A percentile compares a stretch with the other conserved stretches of the same genome.
Evolutionary conservation across 2,329 filamentous ascomycete genomes (phyloP).

Genomic region (Ascochyta pisi): DNA sequence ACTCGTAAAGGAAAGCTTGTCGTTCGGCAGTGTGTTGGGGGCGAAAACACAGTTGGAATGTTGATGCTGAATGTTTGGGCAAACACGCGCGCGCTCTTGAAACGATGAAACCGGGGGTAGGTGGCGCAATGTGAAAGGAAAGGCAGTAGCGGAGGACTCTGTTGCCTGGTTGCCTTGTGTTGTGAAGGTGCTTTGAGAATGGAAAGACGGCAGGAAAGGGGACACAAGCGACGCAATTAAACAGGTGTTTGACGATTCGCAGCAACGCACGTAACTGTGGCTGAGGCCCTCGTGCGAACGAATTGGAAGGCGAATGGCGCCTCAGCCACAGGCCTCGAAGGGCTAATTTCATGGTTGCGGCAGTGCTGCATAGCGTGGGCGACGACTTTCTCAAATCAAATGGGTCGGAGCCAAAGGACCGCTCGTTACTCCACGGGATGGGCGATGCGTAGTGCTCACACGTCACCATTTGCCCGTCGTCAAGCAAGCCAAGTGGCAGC

Average conservation of each 20-base stretch:
- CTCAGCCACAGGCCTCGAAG: conserved; percentile 12
- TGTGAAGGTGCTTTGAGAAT: conserved; percentile 6
- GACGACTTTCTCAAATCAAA: conserved; percentile 17
- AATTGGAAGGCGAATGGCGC: conserved; percentile 7
- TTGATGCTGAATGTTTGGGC: conserved; percentile 18
- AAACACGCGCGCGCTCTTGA: conserved; percentile 19
- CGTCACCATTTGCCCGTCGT: conserved; percentile 24
- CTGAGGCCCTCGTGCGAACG: conserved; percentile 6
- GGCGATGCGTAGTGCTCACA: conserved; percentile 19
- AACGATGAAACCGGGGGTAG: conserved; percentile 7
- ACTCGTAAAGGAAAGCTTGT: not conserved
- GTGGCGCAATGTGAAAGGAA: conserved; percentile 10
- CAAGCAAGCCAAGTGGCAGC: conserved; percentile 29
- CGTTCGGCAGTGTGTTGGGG: conserved; percentile 17
- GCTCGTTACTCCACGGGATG: conserved; percentile 3
- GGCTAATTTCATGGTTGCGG: conserved; percentile 2
- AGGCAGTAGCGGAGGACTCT: not conserved
- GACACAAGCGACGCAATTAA: conserved; percentile 18
- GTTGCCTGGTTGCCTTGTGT: conserved; percentile 12
- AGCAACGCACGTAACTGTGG: conserved; percentile 13
- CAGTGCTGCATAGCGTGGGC: conserved; percentile 14
- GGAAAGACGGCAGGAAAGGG: conserved; percentile 14
- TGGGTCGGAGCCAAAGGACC: not conserved
- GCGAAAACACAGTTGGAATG: conserved; percentile 19
- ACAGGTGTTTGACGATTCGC: conserved; percentile 12